Base-by-base conservation (phyloP, 2,329 filamentous ascomycete species). In the Ophiostoma triangulosporum region DNA sequence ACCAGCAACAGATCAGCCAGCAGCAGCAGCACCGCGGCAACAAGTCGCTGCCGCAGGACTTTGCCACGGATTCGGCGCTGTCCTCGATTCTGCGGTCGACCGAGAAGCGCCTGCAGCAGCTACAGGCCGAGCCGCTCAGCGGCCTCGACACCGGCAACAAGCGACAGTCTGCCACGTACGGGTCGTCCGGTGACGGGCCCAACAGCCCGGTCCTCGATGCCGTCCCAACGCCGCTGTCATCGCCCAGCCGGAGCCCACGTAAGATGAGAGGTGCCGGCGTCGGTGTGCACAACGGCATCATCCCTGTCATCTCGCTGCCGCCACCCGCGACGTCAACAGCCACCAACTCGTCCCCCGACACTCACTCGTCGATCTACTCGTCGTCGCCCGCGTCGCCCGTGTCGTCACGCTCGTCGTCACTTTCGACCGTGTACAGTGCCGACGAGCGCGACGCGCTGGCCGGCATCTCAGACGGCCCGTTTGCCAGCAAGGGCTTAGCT, bases 341-440 rank as follows among this genome's bases (percentile, higher is more conserved):
- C 2, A n/a, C 6, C 29, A 27, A 48, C 32, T 35, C 48, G 6
- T 35, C 31, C 17, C 48, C 48, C 20, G 26, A 36, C 8, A 33
- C 51, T 6, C 11, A 22, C 3, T 9, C 40, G 7, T 49, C 36
- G 2, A 6, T 50, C 6, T 38, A 22, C 24, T 20, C 15, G 15
- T 48, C 43, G 17, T 54, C 56, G 49, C 53, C 54, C 3, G 51
- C 57, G 6, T 56, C 58, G 11, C 32, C 26, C 2, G 48, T 24
- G 1, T 60, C 54, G 12, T 27, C 35, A 5, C 58, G 52, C 0
- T 78, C 75, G 36, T 72, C 74, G 2, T 72, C 74, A 2, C 65
- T 80, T 5, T 80, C 77, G 4, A 80, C 77, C 0, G 62, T 80
- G 5, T 78, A 78, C 57, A 79, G 76, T 55, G 73, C 73, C 48